Base-by-base conservation (phyloP, 1,284 basidiomycete species). In the Boletus sp. region DNA sequence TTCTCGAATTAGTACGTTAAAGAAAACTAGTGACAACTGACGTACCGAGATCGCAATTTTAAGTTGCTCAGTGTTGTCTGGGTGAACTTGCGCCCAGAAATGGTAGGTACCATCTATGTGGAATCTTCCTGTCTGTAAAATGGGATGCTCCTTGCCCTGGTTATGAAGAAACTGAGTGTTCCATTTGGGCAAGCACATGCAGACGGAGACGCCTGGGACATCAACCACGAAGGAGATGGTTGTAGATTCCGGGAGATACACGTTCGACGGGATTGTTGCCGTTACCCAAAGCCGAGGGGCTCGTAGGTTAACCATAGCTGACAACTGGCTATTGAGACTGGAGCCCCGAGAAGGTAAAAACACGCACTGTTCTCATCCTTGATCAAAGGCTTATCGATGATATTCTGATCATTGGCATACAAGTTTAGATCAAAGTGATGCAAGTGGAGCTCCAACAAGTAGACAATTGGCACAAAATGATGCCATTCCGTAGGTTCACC, bases 391-490 rank as follows among this genome's bases (percentile, higher is more conserved):
- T 86, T 88, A 70, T 94, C 91, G 49, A 97, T 89, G 61, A 97
- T 91, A 64, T 97, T 96, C 61, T 93, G 91, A 65, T 97, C 94
- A 61, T 96, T 97, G 51, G 88, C 81, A 62, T 89, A 93, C n/a
- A 90, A 66, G 57, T 88, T 84, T 43, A 94, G 64, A 50, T 82
- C 76, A 66, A 84, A 94, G 57, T 89, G 82, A 61, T 82, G 74
- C 49, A 95, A 65, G 44, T 82, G 76, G 27, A 94, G 57, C 33
- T 85, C 74, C 56, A 94, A 69, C 19, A 68, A 67, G 66, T 96
- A 97, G 14, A 82, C 66, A 65, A 80, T 91, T 0, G 94, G 93
- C 20, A 93, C 76, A 66, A 91, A 96, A 42, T 84, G 84, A 54
- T 84, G 74, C 63, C 85, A 89, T 61, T 90, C 84, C 20, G 77